Conservation (phyloP, 1,284 basidiomycete species). For the Malassezia japonica region DNA sequence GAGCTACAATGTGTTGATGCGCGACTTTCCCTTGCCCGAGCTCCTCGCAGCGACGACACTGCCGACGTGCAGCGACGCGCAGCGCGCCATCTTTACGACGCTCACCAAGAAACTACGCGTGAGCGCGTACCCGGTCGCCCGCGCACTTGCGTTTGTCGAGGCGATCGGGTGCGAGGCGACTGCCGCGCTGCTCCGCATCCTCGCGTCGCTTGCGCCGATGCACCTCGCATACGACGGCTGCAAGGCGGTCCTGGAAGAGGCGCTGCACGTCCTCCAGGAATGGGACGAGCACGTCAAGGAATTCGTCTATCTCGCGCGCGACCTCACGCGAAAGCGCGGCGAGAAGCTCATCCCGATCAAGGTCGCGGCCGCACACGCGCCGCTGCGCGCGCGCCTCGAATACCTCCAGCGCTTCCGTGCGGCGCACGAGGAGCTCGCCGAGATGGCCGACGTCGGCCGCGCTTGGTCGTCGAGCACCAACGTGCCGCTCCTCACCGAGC, state of each 20-base stretch:
- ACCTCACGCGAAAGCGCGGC: constrained; percentile 77
- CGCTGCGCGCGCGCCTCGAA: constrained; percentile 75
- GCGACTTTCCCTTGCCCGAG: constrained; percentile 94
- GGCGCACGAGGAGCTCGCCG: constrained; percentile 90
- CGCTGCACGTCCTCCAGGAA: constrained; percentile 73
- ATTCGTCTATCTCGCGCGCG: constrained; percentile 91
- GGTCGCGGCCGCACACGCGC: constrained; percentile 77
- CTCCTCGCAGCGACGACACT: constrained; percentile 90
- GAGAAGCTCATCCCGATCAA: constrained; percentile 98
- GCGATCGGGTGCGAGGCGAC: constrained; percentile 96
- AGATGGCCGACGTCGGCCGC: constrained; percentile 91
- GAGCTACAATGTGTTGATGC: constrained; percentile 88
- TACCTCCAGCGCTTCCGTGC: constrained; percentile 85
- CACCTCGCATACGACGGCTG: constrained; percentile 92
- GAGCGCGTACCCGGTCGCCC: constrained; percentile 80
- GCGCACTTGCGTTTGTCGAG: constrained; percentile 89
- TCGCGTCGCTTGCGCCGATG: constrained; percentile 77
- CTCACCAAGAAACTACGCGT: constrained; percentile 81
- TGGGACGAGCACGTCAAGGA: constrained; percentile 98
- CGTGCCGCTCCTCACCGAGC: constrained; percentile 64
- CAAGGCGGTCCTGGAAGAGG: constrained; percentile 68
- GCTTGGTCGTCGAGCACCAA: constrained; percentile 49
- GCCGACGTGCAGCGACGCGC: constrained; percentile 80
- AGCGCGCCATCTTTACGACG: constrained; percentile 79
- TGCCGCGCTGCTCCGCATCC: constrained; percentile 80